Evolutionary conservation across 73 alveolate species (phyloP).

Genomic region (Uronychia setigera): DNA sequence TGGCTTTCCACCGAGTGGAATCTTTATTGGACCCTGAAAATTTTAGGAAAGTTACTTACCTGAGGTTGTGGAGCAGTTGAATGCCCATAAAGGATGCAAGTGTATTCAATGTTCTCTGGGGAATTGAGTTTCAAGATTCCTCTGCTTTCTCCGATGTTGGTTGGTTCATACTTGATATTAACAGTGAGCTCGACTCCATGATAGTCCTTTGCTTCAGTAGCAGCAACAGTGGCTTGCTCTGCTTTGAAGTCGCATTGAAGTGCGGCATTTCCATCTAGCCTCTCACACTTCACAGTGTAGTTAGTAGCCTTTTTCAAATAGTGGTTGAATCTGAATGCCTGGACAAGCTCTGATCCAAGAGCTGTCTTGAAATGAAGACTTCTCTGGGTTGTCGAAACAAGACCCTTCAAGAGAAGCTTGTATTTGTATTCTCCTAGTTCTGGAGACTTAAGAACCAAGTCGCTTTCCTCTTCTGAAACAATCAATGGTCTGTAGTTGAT

Average conservation of each 20-base stretch:
- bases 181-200: conserved; percentile 96
- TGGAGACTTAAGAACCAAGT: conserved; percentile 81
- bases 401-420: conserved; percentile 81
- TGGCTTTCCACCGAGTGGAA: conserved; percentile 96
- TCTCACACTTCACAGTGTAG: conserved; percentile 93
- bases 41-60: conserved; percentile 18
- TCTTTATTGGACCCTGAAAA: conserved; percentile 91
- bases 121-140: conserved; percentile 91
- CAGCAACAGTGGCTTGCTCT: conserved; percentile 65
- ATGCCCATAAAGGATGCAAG: conserved; percentile 94
- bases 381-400: conserved; percentile 85
- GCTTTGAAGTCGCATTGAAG: conserved; percentile 75
- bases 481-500: conserved; percentile 93
- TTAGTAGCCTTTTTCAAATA: conserved; percentile 93
- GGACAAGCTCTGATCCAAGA: conserved; percentile 96
- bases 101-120: conserved; percentile 98
- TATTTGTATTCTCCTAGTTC: conserved; percentile 93
- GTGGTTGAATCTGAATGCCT: conserved; percentile 94
- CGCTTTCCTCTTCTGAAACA: conserved; percentile 86
- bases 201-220: conserved; percentile 86
- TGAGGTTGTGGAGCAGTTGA: conserved; percentile 98
- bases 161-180: conserved; percentile 96
- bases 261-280: conserved; percentile 84
- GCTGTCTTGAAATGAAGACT: conserved; percentile 94
- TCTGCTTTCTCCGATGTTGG: conserved; percentile 92